Evolutionary conservation across 2,329 filamentous ascomycete species (phyloP).

Genomic region (Xylariaceae sp.): DNA sequence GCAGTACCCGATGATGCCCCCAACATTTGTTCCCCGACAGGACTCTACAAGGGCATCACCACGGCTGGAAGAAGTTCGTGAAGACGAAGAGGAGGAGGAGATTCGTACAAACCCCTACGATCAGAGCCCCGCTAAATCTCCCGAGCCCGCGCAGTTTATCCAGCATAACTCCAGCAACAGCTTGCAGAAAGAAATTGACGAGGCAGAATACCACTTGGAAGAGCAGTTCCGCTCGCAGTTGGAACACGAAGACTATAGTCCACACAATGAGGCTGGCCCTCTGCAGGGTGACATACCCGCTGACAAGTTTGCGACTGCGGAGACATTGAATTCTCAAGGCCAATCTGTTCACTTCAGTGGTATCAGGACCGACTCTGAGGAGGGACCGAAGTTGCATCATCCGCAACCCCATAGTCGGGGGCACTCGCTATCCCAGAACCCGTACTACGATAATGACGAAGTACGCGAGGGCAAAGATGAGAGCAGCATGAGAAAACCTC

Average conservation of each 20-base stretch:
- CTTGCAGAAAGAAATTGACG: conserved; percentile 78
- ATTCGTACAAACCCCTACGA: conserved; percentile 35
- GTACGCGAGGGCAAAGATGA: conserved; percentile 36
- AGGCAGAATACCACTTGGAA: conserved; percentile 79
- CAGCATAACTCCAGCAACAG: conserved; percentile 69
- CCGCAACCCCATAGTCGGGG: conserved; percentile 69
- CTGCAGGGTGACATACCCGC: conserved; percentile 26
- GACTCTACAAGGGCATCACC: conserved; percentile 53
- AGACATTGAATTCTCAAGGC: conserved; percentile 38
- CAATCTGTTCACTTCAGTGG: conserved; percentile 46
- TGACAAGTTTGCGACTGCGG: conserved; percentile 18
- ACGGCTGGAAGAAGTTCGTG: conserved; percentile 65
- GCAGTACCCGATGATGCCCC: conserved; percentile 53
- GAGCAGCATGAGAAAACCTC: conserved; percentile 36
- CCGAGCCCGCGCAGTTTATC: conserved; percentile 44
- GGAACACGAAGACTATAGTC: conserved; percentile 72
- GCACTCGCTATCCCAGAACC: conserved; percentile 64
- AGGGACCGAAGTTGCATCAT: conserved; percentile 60
- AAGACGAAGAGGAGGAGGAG: conserved; percentile 69
- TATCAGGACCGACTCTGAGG: conserved; percentile 49
- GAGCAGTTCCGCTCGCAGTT: conserved; percentile 73
- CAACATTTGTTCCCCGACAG: conserved; percentile 51
- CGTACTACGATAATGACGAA: conserved; percentile 54
- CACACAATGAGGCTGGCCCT: conserved; percentile 45
- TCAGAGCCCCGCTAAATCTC: conserved; percentile 51